Evolutionary conservation across 192 early-diverging fungal genomes (phyloP).

Genomic region (Linnemannia exigua): DNA sequence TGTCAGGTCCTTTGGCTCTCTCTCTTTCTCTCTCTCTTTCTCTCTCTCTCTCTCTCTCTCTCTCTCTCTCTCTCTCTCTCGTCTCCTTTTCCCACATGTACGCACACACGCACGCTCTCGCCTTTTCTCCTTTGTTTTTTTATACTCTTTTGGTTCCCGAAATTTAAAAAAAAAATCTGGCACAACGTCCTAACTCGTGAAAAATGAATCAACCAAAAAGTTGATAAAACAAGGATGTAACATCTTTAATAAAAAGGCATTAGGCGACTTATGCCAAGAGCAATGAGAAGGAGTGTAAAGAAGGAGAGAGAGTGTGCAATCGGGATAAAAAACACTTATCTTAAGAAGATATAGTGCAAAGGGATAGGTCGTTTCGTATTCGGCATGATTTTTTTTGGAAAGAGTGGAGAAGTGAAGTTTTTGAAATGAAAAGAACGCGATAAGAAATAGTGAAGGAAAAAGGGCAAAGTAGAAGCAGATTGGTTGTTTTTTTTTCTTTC

Average conservation of each 20-base stretch:
- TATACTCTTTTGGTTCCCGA: background rate
- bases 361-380: too few relatives aligned
- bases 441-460: background rate
- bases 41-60: background rate
- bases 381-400: too few relatives aligned
- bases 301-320: too few relatives aligned
- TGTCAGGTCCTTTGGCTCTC: too few relatives aligned
- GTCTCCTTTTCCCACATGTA: background rate
- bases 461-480: background rate
- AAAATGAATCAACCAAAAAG: background rate
- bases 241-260: background rate
- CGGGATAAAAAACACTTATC: too few relatives aligned
- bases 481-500: background rate
- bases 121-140: background rate
- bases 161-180: background rate
- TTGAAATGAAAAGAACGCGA: too few relatives aligned
- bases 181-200: background rate
- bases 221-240: background rate
- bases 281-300: too few relatives aligned
- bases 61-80: background rate
- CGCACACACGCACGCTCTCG: background rate
- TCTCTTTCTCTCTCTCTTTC: background rate
- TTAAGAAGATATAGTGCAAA: too few relatives aligned
- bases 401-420: too few relatives aligned
- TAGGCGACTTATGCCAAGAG: too few relatives aligned